These are phyloP conservation scores for Straminergon stramineum DNA, from an alignment of 225 moss, liverwort and hornwort species.

Conservation along the genomic window DNA sequence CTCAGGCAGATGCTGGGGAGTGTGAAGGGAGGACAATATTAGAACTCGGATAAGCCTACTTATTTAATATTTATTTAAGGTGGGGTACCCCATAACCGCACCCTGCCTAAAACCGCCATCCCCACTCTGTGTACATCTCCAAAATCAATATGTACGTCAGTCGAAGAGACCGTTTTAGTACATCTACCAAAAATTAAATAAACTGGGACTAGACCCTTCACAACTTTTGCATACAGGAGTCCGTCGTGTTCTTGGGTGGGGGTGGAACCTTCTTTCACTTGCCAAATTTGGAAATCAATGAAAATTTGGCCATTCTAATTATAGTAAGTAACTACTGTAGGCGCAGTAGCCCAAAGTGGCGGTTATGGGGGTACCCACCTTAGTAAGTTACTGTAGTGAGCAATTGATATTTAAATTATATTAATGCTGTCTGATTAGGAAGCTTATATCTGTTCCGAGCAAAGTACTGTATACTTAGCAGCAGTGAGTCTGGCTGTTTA, in stretches of 20 bases:
- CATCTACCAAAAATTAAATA: not conserved
- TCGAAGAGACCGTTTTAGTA: not conserved
- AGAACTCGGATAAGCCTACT: not conserved
- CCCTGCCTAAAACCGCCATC: not conserved
- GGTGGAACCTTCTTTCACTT: not conserved
- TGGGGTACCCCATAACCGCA: not conserved
- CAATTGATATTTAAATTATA: too few species aligned
- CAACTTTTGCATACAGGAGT: not conserved
- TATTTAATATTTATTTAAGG: not conserved
- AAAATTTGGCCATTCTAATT: not conserved
- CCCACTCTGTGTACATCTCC: not conserved
- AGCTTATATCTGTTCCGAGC: not conserved
- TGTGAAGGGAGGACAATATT: not conserved
- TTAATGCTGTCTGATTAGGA: not conserved
- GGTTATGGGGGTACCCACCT: not conserved
- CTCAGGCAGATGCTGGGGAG: not conserved
- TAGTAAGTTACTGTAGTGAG: not conserved
- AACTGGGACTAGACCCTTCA: too few species aligned
- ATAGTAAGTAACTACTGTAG: too few species aligned
- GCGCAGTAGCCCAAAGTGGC: not conserved
- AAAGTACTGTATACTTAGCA: not conserved
- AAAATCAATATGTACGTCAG: not conserved
- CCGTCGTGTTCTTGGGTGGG: not conserved
- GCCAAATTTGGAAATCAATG: not conserved
- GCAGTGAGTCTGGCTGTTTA: not conserved